phyloP scores from a whole-genome alignment of 345 rosid genomes.

The Populus alba region DNA sequence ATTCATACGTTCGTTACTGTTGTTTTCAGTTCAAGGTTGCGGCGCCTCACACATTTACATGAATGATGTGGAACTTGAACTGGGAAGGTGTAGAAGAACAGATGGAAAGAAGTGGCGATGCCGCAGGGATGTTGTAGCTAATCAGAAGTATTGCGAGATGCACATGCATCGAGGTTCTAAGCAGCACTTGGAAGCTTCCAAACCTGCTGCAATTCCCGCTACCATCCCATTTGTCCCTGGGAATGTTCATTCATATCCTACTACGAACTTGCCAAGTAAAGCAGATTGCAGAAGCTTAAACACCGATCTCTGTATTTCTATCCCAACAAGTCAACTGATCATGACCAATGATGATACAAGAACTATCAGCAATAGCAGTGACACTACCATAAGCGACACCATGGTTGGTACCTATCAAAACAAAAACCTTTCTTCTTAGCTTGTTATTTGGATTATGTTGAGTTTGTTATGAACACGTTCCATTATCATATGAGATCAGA shows the following conservation, averaged over 20 bases:
- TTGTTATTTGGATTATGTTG: conserved; percentile 21
- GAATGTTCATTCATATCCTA: neutral
- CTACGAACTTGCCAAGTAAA: neutral
- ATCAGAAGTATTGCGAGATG: conserved; percentile 57
- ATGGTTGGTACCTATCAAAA: conserved; percentile 26
- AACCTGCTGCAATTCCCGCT: conserved; percentile 2
- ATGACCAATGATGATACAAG: conserved; percentile 26
- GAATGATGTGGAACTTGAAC: conserved; percentile 36
- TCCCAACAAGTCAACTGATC: conserved; percentile 20
- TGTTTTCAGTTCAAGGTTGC: conserved; percentile 28
- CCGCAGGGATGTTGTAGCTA: conserved; percentile 44
- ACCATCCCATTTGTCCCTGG: neutral
- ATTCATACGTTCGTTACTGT: neutral
- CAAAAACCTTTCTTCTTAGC: conserved; percentile 26
- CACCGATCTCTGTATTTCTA: conserved; percentile 37
- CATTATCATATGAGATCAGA: neutral
- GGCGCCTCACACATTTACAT: conserved; percentile 16
- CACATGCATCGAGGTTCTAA: conserved; percentile 75
- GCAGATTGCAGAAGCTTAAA: conserved; percentile 8
- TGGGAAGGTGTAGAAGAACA: conserved; percentile 70
- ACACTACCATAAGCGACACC: conserved; percentile 56
- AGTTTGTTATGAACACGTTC: neutral
- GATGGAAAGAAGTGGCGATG: conserved; percentile 87
- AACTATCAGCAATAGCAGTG: conserved; percentile 36
- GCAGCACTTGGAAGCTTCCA: conserved; percentile 12